Evolutionary conservation across 208 protist genomes (phyloP).

Genomic region (Trypanosoma conorhini): DNA sequence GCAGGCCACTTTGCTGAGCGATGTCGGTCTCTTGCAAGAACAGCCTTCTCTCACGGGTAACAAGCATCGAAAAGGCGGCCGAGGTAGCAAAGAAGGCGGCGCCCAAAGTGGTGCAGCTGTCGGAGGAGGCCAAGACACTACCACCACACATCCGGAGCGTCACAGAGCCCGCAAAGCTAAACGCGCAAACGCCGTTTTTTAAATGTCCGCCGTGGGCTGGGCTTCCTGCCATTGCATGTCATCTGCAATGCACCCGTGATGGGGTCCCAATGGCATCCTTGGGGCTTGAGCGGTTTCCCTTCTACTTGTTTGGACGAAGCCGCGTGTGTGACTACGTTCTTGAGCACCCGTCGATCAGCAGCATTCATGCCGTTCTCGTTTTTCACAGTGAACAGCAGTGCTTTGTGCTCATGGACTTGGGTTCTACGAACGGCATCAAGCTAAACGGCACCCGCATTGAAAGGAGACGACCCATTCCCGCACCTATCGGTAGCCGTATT

Average conservation of each 20-base stretch:
- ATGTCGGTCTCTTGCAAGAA: background rate
- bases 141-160: slow-evolving; percentile 68
- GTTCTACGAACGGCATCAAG: slow-evolving; percentile 80
- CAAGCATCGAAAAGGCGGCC: slow-evolving; percentile 31
- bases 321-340: slow-evolving; percentile 84
- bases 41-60: slow-evolving; percentile 19
- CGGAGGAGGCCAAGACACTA: slow-evolving; percentile 51
- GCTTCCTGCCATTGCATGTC: slow-evolving; percentile 56
- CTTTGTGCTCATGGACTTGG: slow-evolving; percentile 87
- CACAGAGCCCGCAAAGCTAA: slow-evolving; percentile 76
- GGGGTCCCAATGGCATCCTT: slow-evolving; percentile 52
- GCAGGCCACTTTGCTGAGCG: background rate
- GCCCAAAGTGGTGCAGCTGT: slow-evolving; percentile 36
- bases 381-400: slow-evolving; percentile 77
- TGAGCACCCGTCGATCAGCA: slow-evolving; percentile 84
- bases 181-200: slow-evolving; percentile 77
- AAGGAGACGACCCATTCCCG: slow-evolving; percentile 52
- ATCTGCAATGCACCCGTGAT: slow-evolving; percentile 72
- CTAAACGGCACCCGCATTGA: slow-evolving; percentile 70
- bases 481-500: slow-evolving; percentile 54
- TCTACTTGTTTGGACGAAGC: slow-evolving; percentile 88
- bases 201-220: slow-evolving; percentile 77
- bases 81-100: slow-evolving; percentile 32
- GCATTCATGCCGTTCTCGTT: slow-evolving; percentile 83
- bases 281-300: slow-evolving; percentile 73